phyloP scores from a whole-genome alignment of 2,329 filamentous ascomycete species.

The Calonectria honghensis region DNA sequence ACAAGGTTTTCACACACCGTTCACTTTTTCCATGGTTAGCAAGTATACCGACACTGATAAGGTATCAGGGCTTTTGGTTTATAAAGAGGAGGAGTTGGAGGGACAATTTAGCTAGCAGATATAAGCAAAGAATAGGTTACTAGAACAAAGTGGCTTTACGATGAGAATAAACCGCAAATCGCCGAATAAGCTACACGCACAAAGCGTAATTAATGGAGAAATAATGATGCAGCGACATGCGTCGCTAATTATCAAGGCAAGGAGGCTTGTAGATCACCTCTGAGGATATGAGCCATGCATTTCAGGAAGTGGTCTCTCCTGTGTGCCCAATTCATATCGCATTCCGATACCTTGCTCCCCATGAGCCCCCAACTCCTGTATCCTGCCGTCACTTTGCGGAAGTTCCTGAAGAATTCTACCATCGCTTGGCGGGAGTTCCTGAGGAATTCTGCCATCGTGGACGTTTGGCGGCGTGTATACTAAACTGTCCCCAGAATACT shows the following conservation, averaged over 20 bases:
- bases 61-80: no score
- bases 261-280: background rate
- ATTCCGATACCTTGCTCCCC: background rate
- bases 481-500: background rate
- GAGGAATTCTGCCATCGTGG: background rate
- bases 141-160: no score
- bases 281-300: background rate
- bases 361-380: background rate
- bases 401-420: background rate
- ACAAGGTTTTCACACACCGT: no score
- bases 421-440: background rate
- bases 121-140: no score
- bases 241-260: background rate
- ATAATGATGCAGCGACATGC: background rate
- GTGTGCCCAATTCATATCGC: constrained; percentile 15
- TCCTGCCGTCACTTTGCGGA: background rate
- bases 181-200: no score
- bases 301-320: background rate
- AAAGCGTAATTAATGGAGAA: background rate
- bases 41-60: no score
- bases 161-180: no score
- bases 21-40: no score
- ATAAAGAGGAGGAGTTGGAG: no score
- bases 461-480: background rate
- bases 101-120: no score